Evolutionary conservation across 495 filamentous ascomycete genomes (phyloP), one percentile per base, ranked within the genome.

Genomic region (Aspergillus avenaceus): DNA sequence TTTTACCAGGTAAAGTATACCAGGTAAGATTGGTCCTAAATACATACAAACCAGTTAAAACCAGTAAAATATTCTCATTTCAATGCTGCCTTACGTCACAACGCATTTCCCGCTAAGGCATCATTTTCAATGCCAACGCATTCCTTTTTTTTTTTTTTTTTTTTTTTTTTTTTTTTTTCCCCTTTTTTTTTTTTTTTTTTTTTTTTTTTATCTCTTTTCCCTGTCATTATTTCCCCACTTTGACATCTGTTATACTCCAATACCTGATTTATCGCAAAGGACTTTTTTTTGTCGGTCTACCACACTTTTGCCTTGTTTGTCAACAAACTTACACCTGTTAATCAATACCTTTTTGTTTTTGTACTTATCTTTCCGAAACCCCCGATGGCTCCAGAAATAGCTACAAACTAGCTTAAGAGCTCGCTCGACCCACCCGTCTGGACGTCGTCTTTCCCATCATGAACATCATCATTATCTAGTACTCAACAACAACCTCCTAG

Each of bases 381-480:
- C 23, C 45, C 34, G 16, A 49, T 49, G 46, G 32, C 46, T 25
- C 34, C 23, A 34, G n/a, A n/a, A 48, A 56, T 52, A 59, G 54
- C 59, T 45, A 44, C 46, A 54, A 49, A 43, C 49, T 18, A 44
- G 26, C n/a, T 27, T 41, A 29, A 27, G 34, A 50, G 47, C 32
- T 50, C 45, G 37, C 53, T 50, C 46, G 49, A 54, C 56, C 49
- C 47, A 34, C 53, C 37, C 38, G 44, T 22, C 50, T 36, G 50
- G 40, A 53, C 50, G 16, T 48, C 49, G 18, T 16, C 41, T 48
- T 47, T 51, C 54, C 54, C 61, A 63, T 56, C 48, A 74, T 74
- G 70, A 69, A 28, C 45, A 41, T 41, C 60, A 56, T 46, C 54
- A 63, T 64, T 51, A 69, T 56, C 55, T 36, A 13, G 12, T 45